Evolutionary conservation across 78 protist genomes (phyloP).

Genomic region (Mantamonas sphyraenae): DNA sequence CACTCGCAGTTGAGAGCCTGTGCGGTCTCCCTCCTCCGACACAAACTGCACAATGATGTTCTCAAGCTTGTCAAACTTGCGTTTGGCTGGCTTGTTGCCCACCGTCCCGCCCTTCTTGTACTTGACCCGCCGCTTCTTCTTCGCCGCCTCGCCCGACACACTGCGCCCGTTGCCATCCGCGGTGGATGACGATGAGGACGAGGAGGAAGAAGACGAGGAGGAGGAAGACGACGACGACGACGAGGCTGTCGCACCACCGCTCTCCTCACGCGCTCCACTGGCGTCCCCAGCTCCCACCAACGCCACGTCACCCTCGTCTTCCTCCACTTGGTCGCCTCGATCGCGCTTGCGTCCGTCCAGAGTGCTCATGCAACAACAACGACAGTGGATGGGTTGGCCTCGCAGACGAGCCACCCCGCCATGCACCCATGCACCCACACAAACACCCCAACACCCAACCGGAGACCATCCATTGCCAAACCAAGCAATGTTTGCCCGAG

Average conservation of each 20-base stretch:
- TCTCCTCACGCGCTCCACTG: not conserved
- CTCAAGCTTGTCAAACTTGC: no score
- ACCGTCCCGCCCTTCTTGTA: no score
- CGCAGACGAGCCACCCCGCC: not conserved
- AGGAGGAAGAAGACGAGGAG: no score
- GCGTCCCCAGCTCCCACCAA: not conserved
- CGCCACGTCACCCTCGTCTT: not conserved
- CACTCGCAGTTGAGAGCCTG: conserved; percentile 23
- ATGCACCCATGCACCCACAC: not conserved
- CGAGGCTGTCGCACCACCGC: not conserved
- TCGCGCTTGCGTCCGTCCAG: not conserved
- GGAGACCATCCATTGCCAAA: not conserved
- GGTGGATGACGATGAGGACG: not conserved
- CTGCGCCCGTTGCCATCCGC: not conserved
- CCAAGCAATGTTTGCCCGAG: not conserved
- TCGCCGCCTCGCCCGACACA: not conserved
- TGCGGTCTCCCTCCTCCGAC: conserved; percentile 13
- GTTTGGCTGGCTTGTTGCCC: no score
- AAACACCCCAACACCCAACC: not conserved
- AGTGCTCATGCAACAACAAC: not conserved
- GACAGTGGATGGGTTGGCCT: not conserved
- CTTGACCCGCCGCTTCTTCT: not conserved
- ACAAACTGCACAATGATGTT: not conserved
- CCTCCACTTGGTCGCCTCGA: not conserved
- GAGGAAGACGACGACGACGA: no score